phyloP scores from a whole-genome alignment of 345 rosid species.

The Populus alba region DNA sequence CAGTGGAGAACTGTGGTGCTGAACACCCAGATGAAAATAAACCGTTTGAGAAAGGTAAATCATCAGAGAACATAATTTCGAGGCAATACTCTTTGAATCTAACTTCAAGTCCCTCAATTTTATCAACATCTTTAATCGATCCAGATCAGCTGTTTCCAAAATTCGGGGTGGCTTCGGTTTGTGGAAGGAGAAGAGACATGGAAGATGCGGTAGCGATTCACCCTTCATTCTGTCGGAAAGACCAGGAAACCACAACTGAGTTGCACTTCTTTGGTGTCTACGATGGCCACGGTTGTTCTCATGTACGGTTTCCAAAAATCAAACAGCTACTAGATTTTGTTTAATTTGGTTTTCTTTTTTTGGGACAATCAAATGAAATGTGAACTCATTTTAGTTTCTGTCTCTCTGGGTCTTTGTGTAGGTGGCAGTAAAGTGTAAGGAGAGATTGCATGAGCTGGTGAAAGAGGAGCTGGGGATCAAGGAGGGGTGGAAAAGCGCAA shows the following conservation, averaged over 20 bases:
- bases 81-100: slow-evolving; percentile 7
- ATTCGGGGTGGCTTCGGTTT: slow-evolving; percentile 68
- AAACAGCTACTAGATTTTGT: neutral
- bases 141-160: slow-evolving; percentile 31
- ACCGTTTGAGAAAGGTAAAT: slow-evolving; percentile 8
- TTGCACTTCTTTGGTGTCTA: slow-evolving; percentile 73
- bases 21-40: neutral
- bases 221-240: slow-evolving; percentile 43
- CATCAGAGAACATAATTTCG: neutral
- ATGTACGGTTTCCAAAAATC: slow-evolving; percentile 29
- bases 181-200: slow-evolving; percentile 87
- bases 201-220: slow-evolving; percentile 70
- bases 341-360: neutral
- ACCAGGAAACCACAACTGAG: slow-evolving; percentile 9
- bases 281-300: slow-evolving; percentile 84
- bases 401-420: slow-evolving; percentile 13
- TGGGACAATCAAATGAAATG: neutral
- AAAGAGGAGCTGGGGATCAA: slow-evolving; percentile 30
- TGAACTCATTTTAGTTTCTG: neutral
- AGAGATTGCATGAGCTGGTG: slow-evolving; percentile 59
- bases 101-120: neutral
- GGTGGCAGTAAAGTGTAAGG: slow-evolving; percentile 63
- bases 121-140: neutral
- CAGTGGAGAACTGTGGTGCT: slow-evolving; percentile 8
- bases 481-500: slow-evolving; percentile 38